Percentiles rank a stretch among this genome's conserved stretches.
phyloP scores from a whole-genome alignment of 495 filamentous ascomycete genomes.

The Peziza echinospora region DNA sequence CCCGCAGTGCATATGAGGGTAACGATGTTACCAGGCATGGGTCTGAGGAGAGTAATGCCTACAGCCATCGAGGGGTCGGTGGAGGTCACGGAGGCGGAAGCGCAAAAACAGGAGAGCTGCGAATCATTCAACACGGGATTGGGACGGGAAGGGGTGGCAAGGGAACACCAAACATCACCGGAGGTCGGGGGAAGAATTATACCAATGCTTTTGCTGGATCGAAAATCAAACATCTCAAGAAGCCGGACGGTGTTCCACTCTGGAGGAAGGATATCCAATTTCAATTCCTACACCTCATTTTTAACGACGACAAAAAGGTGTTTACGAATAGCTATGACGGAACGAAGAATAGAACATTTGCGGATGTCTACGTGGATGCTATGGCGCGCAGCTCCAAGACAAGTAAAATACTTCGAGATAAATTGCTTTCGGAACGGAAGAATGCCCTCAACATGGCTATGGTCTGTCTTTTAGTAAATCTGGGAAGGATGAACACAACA shows the following conservation, averaged over 20 bases:
- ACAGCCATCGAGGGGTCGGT: not conserved
- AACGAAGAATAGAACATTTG: slow-evolving; percentile 58
- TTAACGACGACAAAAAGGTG: slow-evolving; percentile 61
- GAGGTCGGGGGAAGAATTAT: not conserved
- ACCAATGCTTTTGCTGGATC: slow-evolving; percentile 43
- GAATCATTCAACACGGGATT: not conserved
- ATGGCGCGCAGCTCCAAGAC: slow-evolving; percentile 99
- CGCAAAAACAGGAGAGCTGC: not conserved
- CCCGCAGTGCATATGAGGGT: slow-evolving; percentile 15
- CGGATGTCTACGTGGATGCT: slow-evolving; percentile 90
- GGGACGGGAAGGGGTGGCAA: not conserved
- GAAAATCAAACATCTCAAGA: slow-evolving; percentile 90
- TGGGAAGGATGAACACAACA: slow-evolving; percentile 96
- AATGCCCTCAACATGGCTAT: slow-evolving; percentile 96
- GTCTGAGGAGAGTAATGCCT: not conserved
- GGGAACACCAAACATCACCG: not conserved
- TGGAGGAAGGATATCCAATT: slow-evolving; percentile 97
- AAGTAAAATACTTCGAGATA: slow-evolving; percentile 93
- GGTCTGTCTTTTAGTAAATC: slow-evolving; percentile 93
- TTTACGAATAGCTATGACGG: slow-evolving; percentile 72
- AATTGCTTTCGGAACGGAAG: slow-evolving; percentile 75
- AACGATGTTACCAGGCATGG: slow-evolving; percentile 2
- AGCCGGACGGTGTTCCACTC: slow-evolving; percentile 86
- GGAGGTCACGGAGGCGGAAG: slow-evolving; percentile 5
- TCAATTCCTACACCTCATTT: slow-evolving; percentile 78